Evolutionary conservation across 768 basidiomycete species (phyloP).

Genomic region (Pleurotus salmoneostramineus): DNA sequence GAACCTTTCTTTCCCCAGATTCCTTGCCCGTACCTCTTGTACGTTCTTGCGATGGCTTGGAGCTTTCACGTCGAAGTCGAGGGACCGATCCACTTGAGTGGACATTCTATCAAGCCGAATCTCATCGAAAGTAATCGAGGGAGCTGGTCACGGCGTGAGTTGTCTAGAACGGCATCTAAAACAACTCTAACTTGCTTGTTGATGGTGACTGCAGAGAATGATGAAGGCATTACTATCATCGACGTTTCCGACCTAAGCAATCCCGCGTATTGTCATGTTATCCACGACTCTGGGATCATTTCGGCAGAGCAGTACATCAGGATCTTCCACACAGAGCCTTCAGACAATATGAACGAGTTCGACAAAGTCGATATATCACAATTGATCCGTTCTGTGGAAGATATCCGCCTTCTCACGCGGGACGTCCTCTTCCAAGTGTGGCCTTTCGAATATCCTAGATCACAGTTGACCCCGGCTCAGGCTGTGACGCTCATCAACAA

Average conservation of each 20-base stretch:
- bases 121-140: conserved; percentile 18
- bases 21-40: conserved; percentile 29
- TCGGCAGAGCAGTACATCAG: conserved; percentile 6
- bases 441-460: conserved; percentile 1
- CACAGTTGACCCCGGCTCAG: too few relatives aligned
- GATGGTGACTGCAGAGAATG: conserved; percentile 15
- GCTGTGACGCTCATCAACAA: too few relatives aligned
- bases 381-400: neutral
- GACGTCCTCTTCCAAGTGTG: conserved; percentile 1
- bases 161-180: neutral
- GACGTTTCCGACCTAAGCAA: conserved; percentile 26
- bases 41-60: conserved; percentile 26
- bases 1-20: conserved; percentile 13
- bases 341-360: too few relatives aligned
- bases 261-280: conserved; percentile 23
- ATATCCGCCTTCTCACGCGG: conserved; percentile 1
- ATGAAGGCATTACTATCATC: conserved; percentile 29
- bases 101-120: conserved; percentile 11
- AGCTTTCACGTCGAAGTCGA: conserved; percentile 20
- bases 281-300: neutral
- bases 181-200: neutral
- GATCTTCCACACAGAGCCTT: neutral
- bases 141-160: neutral
- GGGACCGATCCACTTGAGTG: conserved; percentile 11
- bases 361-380: neutral